A percentile compares a stretch with the other conserved stretches of the same genome.
Evolutionary conservation across 495 filamentous ascomycete species (phyloP).

Genomic region (Tuber umbilicatum): DNA sequence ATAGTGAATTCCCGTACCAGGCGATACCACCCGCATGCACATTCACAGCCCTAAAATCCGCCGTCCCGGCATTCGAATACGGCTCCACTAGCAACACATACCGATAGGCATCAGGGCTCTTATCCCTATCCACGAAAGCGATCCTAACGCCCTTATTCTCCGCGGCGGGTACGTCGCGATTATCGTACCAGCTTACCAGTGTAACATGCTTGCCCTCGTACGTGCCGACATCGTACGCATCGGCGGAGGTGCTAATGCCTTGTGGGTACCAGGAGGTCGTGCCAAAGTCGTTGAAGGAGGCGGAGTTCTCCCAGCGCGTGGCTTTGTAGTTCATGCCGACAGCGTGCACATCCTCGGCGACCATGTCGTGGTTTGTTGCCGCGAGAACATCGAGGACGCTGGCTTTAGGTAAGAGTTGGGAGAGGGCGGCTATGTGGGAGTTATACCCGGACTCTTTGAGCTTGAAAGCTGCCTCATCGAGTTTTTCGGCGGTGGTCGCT

Average conservation of each 20-base stretch:
- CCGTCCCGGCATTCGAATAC: conserved; percentile 33
- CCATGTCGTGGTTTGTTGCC: conserved; percentile 44
- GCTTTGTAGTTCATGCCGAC: conserved; percentile 22
- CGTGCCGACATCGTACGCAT: conserved; percentile 41
- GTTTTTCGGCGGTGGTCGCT: background rate
- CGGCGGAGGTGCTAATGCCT: conserved; percentile 44
- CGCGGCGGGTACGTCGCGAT: conserved; percentile 6
- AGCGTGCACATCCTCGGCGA: background rate
- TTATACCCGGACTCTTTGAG: conserved; percentile 34
- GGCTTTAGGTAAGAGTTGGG: conserved; percentile 35
- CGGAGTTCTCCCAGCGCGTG: conserved; percentile 37
- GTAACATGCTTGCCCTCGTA: conserved; percentile 43
- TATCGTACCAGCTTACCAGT: conserved; percentile 45
- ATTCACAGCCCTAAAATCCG: conserved; percentile 34
- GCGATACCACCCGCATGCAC: conserved; percentile 43
- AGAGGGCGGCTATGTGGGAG: conserved; percentile 27
- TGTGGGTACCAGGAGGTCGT: conserved; percentile 45
- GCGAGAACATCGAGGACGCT: conserved; percentile 43
- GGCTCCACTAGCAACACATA: conserved; percentile 45
- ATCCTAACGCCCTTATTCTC: conserved; percentile 42
- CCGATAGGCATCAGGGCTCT: conserved; percentile 37
- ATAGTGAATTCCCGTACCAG: conserved; percentile 44
- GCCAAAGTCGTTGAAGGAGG: conserved; percentile 42
- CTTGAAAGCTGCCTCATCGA: background rate
- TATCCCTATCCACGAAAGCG: conserved; percentile 43